Conservation (phyloP, 1,284 basidiomycete species). For the Phenoliferia sp. region DNA sequence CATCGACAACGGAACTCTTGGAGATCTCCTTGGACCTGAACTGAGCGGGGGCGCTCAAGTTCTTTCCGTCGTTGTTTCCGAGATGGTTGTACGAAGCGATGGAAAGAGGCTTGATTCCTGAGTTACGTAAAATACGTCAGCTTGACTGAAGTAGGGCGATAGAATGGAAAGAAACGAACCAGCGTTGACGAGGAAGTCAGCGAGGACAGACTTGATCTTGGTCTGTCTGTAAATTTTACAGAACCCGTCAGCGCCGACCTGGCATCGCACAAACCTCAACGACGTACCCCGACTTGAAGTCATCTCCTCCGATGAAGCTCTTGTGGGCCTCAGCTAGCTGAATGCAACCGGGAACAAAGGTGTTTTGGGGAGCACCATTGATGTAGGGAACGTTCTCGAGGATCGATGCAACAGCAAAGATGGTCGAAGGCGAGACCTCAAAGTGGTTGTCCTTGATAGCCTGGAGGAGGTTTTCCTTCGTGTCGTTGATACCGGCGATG, state of each 20-base stretch:
- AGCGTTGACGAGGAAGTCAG: constrained; percentile 97
- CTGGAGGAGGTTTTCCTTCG: constrained; percentile 77
- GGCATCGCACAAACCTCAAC: too few species aligned
- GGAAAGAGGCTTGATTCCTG: constrained; percentile 88
- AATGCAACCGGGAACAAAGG: constrained; percentile 93
- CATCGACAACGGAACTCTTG: constrained; percentile 84
- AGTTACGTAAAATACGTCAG: too few species aligned
- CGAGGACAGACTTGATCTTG: constrained; percentile 60
- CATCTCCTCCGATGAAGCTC: constrained; percentile 95
- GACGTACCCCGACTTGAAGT: constrained; percentile 71
- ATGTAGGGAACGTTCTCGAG: constrained; percentile 93
- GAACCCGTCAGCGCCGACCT: neutral
- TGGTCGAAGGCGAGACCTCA: constrained; percentile 90
- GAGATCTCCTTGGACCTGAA: constrained; percentile 89
- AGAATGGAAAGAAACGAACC: too few species aligned
- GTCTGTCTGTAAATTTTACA: constrained; percentile 36
- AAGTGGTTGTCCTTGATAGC: constrained; percentile 79
- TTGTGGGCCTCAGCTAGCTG: constrained; percentile 82
- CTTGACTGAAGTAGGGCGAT: too few species aligned
- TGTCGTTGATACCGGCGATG: constrained; percentile 92
- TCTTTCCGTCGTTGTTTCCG: constrained; percentile 91
- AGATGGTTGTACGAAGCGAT: constrained; percentile 98
- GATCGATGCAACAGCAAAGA: constrained; percentile 94
- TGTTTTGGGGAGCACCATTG: constrained; percentile 98
- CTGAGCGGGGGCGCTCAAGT: constrained; percentile 81